A percentile compares a stretch with the other conserved stretches of the same genome.
These are phyloP conservation scores for Hymenoscyphus linearis DNA, from an alignment of 2,329 filamentous ascomycete species.

Conservation along the genomic window DNA sequence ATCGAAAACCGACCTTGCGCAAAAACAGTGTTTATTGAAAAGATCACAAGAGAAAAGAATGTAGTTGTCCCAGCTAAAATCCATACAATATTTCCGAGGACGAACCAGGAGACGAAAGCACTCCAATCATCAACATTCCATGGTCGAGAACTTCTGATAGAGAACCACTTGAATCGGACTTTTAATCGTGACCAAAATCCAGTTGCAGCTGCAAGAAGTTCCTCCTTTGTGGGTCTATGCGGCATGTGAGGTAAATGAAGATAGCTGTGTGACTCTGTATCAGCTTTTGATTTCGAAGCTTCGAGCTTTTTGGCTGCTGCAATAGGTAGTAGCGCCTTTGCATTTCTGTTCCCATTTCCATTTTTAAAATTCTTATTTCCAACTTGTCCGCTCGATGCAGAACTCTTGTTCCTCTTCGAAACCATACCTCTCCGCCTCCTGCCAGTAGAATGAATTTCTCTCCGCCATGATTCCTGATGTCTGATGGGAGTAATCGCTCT, in stretches of 20 bases:
- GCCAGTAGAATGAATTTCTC: conserved; percentile 28
- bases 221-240: conserved; percentile 90
- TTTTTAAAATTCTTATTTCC: conserved; percentile 19
- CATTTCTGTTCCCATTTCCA: conserved; percentile 17
- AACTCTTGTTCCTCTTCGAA: conserved; percentile 30
- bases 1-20: conserved; percentile 64
- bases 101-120: conserved; percentile 90
- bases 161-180: conserved; percentile 96
- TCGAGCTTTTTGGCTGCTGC: conserved; percentile 12
- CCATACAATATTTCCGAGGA: conserved; percentile 91
- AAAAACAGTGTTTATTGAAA: conserved; percentile 92
- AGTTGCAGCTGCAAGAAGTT: conserved; percentile 83
- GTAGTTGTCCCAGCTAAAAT: conserved; percentile 95
- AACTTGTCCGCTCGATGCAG: conserved; percentile 24
- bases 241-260: conserved; percentile 63
- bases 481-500: conserved; percentile 14
- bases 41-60: conserved; percentile 87
- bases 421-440: conserved; percentile 23
- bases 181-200: conserved; percentile 88
- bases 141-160: conserved; percentile 85
- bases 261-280: conserved; percentile 42
- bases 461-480: conserved; percentile 25
- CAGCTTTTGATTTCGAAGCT: conserved; percentile 4
- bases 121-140: conserved; percentile 97
- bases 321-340: conserved; percentile 9